A percentile compares a stretch with the other conserved stretches of the same genome.
Conservation (phyloP, 2,329 filamentous ascomycete species). For the Botryosphaeria agaves region DNA sequence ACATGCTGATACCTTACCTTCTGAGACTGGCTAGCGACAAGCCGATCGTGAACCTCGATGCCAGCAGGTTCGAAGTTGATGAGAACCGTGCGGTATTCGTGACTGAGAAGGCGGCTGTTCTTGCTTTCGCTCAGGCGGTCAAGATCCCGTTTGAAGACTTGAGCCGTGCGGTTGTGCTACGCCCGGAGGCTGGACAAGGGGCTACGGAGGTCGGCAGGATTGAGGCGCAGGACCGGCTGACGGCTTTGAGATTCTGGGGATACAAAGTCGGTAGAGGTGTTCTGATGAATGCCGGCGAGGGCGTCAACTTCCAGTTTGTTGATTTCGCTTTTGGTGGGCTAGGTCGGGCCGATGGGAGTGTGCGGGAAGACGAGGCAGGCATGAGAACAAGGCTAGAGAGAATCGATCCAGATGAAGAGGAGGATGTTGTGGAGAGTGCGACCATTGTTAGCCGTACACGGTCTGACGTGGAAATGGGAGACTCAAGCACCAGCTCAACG, state of each 20-base stretch:
- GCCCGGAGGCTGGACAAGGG: slow-evolving; percentile 3
- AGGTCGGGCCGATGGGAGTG: slow-evolving; percentile 24
- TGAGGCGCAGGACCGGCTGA: slow-evolving; percentile 24
- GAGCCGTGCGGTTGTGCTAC: slow-evolving; percentile 19
- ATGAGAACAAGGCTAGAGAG: slow-evolving; percentile 24
- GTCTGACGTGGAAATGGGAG: slow-evolving; percentile 2
- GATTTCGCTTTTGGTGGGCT: slow-evolving; percentile 45
- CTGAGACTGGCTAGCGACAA: slow-evolving; percentile 31
- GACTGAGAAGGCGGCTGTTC: slow-evolving; percentile 36
- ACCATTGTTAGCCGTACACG: slow-evolving; percentile 9
- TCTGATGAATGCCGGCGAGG: slow-evolving; percentile 37
- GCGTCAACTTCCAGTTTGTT: slow-evolving; percentile 38
- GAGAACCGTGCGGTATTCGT: slow-evolving; percentile 32
- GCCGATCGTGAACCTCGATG: slow-evolving; percentile 37
- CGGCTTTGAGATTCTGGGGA: slow-evolving; percentile 37
- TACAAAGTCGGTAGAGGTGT: slow-evolving; percentile 41
- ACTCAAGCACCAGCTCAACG: background rate
- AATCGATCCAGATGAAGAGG: slow-evolving; percentile 26
- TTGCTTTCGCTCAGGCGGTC: slow-evolving; percentile 37
- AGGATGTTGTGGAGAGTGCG: slow-evolving; percentile 6
- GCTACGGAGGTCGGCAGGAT: slow-evolving; percentile 7
- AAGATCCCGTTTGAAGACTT: slow-evolving; percentile 34
- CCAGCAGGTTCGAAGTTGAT: slow-evolving; percentile 39
- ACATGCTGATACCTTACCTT: slow-evolving; percentile 41
- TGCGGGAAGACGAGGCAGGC: slow-evolving; percentile 23